phyloP scores from a whole-genome alignment of 108 stramenopile species.

The Epithemia pelagica region DNA sequence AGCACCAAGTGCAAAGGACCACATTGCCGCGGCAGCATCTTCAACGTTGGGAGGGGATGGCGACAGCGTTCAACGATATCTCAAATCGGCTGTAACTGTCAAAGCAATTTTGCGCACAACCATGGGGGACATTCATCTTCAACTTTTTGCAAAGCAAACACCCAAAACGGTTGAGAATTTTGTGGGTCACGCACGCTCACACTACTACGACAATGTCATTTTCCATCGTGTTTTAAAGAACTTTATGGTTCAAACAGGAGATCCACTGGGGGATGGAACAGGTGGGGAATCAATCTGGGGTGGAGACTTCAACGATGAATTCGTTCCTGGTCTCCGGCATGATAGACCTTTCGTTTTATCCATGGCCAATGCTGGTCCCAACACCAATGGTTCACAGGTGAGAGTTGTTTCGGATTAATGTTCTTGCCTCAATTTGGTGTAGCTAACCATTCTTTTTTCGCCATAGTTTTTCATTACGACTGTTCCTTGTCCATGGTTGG shows the following conservation, averaged over 20 bases:
- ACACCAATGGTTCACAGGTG: slow-evolving; percentile 63
- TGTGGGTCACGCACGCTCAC: slow-evolving; percentile 75
- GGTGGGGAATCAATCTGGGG: slow-evolving; percentile 99
- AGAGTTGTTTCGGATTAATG: slow-evolving; percentile 23
- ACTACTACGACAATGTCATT: slow-evolving; percentile 97
- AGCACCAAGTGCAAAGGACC: slow-evolving; percentile 83
- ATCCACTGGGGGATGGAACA: slow-evolving; percentile 98
- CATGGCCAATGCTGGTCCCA: slow-evolving; percentile 89
- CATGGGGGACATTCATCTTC: slow-evolving; percentile 92
- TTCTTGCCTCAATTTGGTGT: neutral
- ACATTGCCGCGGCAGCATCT: slow-evolving; percentile 7
- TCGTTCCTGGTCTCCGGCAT: slow-evolving; percentile 69
- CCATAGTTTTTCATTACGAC: slow-evolving; percentile 78
- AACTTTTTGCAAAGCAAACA: slow-evolving; percentile 79
- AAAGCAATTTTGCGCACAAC: slow-evolving; percentile 92
- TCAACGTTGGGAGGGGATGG: slow-evolving; percentile 13
- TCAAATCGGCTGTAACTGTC: slow-evolving; percentile 2
- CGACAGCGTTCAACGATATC: slow-evolving; percentile 13
- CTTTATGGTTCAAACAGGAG: slow-evolving; percentile 98
- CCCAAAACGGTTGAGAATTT: slow-evolving; percentile 97
- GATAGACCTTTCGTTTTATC: slow-evolving; percentile 96
- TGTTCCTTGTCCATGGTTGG: slow-evolving; percentile 91
- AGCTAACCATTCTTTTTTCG: neutral
- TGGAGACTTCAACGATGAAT: slow-evolving; percentile 98
- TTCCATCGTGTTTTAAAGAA: slow-evolving; percentile 93